Conservation (phyloP, 2,329 filamentous ascomycete species). For the Neonectria magnoliae region DNA sequence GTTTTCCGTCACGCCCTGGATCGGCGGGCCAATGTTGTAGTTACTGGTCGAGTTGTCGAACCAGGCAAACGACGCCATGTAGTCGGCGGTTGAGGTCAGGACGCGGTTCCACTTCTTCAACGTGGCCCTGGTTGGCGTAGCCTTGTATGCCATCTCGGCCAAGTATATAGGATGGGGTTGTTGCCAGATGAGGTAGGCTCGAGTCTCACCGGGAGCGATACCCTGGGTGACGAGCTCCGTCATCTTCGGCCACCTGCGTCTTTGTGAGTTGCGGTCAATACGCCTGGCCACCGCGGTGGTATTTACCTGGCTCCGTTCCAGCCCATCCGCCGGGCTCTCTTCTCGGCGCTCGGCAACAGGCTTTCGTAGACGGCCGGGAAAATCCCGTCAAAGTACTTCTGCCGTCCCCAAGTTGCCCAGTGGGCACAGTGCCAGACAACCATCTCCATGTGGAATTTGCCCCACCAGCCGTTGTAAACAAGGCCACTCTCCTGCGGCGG, state of each 20-base stretch:
- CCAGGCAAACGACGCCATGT: constrained; percentile 68
- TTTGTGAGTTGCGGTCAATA: no score
- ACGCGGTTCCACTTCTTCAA: constrained; percentile 64
- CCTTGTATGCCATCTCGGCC: constrained; percentile 58
- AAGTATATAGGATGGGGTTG: constrained; percentile 69
- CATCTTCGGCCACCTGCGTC: constrained; percentile 51
- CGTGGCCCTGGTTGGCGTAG: constrained; percentile 45
- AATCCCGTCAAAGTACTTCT: constrained; percentile 48
- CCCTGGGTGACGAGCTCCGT: constrained; percentile 39
- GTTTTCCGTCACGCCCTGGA: constrained; percentile 62
- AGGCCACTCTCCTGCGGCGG: constrained; percentile 56
- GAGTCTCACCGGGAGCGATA: constrained; percentile 54
- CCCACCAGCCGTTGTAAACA: constrained; percentile 59
- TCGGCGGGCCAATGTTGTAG: constrained; percentile 60
- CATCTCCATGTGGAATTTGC: constrained; percentile 57
- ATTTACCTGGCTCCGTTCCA: constrained; percentile 50
- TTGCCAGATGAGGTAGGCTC: constrained; percentile 70
- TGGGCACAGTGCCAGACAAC: constrained; percentile 54
- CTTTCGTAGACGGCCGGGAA: constrained; percentile 56
- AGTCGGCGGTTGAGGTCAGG: constrained; percentile 63
- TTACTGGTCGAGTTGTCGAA: constrained; percentile 60
- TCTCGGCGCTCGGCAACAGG: constrained; percentile 53
- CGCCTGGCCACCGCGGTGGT: no score
- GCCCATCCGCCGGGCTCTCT: constrained; percentile 51
- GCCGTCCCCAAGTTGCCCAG: constrained; percentile 53